Evolutionary conservation across 139 green algal species (phyloP).

Genomic region (Chlamydomonas incerta): DNA sequence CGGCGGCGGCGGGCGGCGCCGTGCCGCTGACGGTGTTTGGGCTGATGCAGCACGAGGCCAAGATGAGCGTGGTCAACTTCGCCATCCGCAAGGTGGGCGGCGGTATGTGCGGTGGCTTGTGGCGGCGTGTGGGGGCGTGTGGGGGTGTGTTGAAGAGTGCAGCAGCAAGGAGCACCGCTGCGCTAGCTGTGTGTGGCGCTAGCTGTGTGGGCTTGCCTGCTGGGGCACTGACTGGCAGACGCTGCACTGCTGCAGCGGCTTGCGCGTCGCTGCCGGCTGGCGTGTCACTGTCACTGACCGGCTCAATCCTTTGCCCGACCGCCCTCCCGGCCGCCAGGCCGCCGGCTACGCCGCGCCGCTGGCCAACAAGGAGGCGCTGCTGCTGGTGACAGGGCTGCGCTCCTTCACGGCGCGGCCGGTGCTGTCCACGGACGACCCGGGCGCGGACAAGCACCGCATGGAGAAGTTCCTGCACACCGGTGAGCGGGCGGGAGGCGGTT

Average conservation of each 20-base stretch:
- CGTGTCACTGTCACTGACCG: not conserved
- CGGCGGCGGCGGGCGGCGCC: conserved; percentile 1
- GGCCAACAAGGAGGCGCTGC: conserved; percentile 87
- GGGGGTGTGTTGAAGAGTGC: too few relatives aligned
- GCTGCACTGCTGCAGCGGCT: too few relatives aligned
- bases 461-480: conserved; percentile 88
- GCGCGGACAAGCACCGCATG: conserved; percentile 94
- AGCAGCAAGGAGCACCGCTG: too few relatives aligned
- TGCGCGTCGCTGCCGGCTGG: too few relatives aligned
- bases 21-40: conserved; percentile 76
- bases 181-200: too few relatives aligned
- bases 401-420: conserved; percentile 39
- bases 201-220: too few relatives aligned
- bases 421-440: conserved; percentile 71
- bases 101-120: too few relatives aligned
- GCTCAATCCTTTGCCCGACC: not conserved
- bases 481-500: not conserved
- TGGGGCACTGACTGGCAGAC: too few relatives aligned
- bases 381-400: conserved; percentile 72
- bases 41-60: conserved; percentile 94
- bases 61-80: conserved; percentile 88
- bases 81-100: conserved; percentile 52
- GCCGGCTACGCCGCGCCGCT: conserved; percentile 68
- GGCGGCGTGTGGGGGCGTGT: too few relatives aligned
- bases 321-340: conserved; percentile 47